These are phyloP conservation scores for Scedosporium minutisporum DNA, from an alignment of 2,329 filamentous ascomycete species.

Conservation along the genomic window DNA sequence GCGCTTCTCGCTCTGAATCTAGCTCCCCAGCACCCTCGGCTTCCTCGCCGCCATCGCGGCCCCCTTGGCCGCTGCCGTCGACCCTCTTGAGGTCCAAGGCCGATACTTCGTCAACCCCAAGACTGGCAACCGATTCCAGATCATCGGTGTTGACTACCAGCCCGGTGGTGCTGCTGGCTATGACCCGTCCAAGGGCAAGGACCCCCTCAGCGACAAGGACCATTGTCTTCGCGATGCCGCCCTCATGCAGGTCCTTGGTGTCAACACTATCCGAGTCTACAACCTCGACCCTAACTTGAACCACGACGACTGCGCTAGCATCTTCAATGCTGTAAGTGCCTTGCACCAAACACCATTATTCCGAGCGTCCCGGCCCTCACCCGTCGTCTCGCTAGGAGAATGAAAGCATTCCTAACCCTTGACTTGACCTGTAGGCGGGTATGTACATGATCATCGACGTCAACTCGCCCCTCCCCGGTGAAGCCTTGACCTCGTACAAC, in stretches of 20 bases:
- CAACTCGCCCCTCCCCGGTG: slow-evolving; percentile 52
- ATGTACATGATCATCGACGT: slow-evolving; percentile 63
- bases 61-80: slow-evolving; percentile 45
- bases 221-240: slow-evolving; percentile 56
- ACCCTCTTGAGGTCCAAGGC: slow-evolving; percentile 45
- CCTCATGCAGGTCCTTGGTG: slow-evolving; percentile 53
- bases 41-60: slow-evolving; percentile 43
- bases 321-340: slow-evolving; percentile 49
- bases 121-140: slow-evolving; percentile 52
- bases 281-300: slow-evolving; percentile 57
- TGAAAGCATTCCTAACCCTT: not conserved
- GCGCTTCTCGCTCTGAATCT: not conserved
- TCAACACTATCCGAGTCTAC: slow-evolving; percentile 63
- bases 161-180: slow-evolving; percentile 56
- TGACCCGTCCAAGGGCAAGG: slow-evolving; percentile 41
- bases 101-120: slow-evolving; percentile 50
- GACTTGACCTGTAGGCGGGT: slow-evolving; percentile 34
- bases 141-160: slow-evolving; percentile 61
- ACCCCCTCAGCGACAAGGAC: slow-evolving; percentile 50
- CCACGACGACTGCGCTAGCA: slow-evolving; percentile 57
- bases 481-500: slow-evolving; percentile 43
- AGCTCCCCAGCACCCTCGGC: slow-evolving; percentile 14
- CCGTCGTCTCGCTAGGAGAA: too few relatives aligned
- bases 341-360: not conserved
- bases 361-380: not conserved